Percentiles rank a stretch among this genome's conserved stretches.
Conservation (phyloP, 148 eudicot species). For the Chenopodium album region DNA sequence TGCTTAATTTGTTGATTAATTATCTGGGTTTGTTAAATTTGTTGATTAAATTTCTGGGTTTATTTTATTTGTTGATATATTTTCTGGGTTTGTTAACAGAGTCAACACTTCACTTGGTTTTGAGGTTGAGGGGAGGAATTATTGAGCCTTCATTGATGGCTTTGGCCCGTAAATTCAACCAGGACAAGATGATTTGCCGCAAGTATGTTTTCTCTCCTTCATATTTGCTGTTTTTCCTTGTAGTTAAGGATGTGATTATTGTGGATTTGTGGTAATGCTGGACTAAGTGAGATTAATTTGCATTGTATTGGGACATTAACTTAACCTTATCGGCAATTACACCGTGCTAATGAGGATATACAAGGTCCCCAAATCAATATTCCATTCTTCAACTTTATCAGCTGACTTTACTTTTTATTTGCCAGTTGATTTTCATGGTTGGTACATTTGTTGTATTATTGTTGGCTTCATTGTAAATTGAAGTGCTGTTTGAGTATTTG, state of each 20-base stretch:
- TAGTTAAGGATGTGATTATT: neutral
- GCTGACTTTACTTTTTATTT: neutral
- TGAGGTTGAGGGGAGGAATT: constrained; percentile 63
- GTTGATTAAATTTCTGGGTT: neutral
- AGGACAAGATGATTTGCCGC: constrained; percentile 63
- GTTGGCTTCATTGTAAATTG: neutral
- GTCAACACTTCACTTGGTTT: constrained; percentile 56
- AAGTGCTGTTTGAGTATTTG: neutral
- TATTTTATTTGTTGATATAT: neutral
- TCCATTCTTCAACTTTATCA: constrained; percentile 29
- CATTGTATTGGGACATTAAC: constrained; percentile 17
- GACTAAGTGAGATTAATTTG: neutral
- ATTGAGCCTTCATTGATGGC: constrained; percentile 57
- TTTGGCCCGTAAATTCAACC: constrained; percentile 58
- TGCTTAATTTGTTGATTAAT: too few species aligned
- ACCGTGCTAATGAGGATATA: constrained; percentile 26
- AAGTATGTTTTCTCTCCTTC: constrained; percentile 29
- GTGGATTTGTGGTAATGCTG: neutral
- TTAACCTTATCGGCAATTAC: constrained; percentile 14
- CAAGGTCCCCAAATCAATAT: constrained; percentile 17
- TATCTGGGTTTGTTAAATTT: too few species aligned
- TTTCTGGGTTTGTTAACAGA: constrained; percentile 27
- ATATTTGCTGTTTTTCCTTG: neutral
- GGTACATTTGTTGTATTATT: constrained; percentile 12
- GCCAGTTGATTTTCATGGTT: constrained; percentile 28